A percentile compares a stretch with the other conserved stretches of the same genome.
phyloP scores from a whole-genome alignment of 2,329 filamentous ascomycete species.

The Annulohypoxylon truncatum region DNA sequence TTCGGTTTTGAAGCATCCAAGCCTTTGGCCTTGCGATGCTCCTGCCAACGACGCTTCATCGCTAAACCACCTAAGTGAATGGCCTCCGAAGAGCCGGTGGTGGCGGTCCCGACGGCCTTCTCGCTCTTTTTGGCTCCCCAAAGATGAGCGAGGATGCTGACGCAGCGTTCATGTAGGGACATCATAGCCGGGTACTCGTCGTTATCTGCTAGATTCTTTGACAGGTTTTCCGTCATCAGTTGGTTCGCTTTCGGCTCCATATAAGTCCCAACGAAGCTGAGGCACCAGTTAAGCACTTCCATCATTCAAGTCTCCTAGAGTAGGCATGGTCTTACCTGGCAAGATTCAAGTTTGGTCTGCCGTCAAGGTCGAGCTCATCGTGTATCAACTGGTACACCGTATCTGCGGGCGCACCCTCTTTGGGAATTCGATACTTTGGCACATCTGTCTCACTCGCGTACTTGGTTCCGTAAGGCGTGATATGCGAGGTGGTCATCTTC shows the following conservation, averaged over 20 bases:
- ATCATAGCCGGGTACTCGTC: constrained; percentile 71
- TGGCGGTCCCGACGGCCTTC: constrained; percentile 75
- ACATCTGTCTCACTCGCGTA: constrained; percentile 67
- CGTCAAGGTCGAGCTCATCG: constrained; percentile 73
- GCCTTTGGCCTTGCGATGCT: constrained; percentile 67
- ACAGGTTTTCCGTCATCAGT: constrained; percentile 74
- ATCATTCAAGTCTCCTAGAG: constrained; percentile 7
- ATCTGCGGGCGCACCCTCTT: constrained; percentile 68
- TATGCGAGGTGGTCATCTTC: constrained; percentile 59
- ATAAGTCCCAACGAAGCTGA: constrained; percentile 76
- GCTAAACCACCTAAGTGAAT: constrained; percentile 77
- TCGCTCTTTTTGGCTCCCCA: constrained; percentile 72
- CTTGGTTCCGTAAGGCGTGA: constrained; percentile 67
- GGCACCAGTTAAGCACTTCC: constrained; percentile 9
- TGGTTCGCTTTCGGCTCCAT: constrained; percentile 74
- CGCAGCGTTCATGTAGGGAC: constrained; percentile 73
- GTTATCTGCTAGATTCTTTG: constrained; percentile 78
- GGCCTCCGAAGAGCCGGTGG: constrained; percentile 77
- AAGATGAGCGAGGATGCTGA: constrained; percentile 74
- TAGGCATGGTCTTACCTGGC: constrained; percentile 57
- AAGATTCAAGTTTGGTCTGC: constrained; percentile 74
- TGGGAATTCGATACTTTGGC: constrained; percentile 69
- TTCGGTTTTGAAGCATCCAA: constrained; percentile 75
- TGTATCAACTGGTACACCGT: constrained; percentile 73
- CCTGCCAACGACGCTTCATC: constrained; percentile 81